A percentile compares a stretch with the other conserved stretches of the same genome.
These are phyloP conservation scores for Cladosporium sp. DNA, from an alignment of 2,329 filamentous ascomycete genomes.

Conservation along the genomic window DNA sequence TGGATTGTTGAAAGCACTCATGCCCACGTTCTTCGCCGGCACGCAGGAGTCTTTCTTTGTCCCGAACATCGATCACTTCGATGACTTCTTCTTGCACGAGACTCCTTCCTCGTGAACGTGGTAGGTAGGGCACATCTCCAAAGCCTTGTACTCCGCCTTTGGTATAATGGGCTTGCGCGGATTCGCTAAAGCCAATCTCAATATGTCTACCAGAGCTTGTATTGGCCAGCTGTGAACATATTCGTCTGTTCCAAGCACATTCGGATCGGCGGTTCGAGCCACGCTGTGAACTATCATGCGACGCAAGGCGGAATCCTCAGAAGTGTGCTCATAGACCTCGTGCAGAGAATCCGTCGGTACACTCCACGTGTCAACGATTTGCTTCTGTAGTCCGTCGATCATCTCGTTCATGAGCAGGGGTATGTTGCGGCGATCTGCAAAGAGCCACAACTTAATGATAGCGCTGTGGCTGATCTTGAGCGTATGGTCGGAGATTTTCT, in stretches of 20 bases:
- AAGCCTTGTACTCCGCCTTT: neutral
- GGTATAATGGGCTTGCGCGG: neutral
- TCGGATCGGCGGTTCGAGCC: neutral
- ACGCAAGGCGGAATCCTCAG: neutral
- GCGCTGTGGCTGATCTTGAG: neutral
- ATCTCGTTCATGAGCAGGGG: slow-evolving; percentile 15
- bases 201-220: neutral
- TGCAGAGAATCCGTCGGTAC: neutral
- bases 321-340: neutral
- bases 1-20: too few relatives aligned
- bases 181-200: neutral
- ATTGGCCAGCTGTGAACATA: neutral
- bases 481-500: neutral
- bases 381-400: neutral
- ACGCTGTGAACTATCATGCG: neutral
- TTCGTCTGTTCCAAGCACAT: neutral
- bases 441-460: slow-evolving; percentile 5
- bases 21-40: too few relatives aligned
- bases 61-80: too few relatives aligned
- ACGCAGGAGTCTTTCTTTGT: too few relatives aligned
- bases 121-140: neutral
- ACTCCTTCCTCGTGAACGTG: neutral
- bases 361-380: neutral
- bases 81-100: neutral
- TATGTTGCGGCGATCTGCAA: slow-evolving; percentile 14